These are phyloP conservation scores for Colletotrichum sp. DNA, from an alignment of 2,329 filamentous ascomycete species.

Conservation along the genomic window DNA sequence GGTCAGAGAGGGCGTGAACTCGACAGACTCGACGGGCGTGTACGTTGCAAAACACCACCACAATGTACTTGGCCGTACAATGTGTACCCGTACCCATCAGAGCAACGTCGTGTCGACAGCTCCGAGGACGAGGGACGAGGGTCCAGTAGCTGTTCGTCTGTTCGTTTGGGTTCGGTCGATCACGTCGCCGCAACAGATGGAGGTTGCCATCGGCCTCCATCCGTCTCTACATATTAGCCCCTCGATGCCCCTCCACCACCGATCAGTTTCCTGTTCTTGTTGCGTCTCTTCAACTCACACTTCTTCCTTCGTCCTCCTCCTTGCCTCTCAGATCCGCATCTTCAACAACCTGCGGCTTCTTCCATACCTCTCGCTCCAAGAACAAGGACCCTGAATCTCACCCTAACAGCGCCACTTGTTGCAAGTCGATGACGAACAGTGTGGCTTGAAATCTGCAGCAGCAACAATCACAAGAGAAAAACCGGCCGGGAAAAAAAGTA, in stretches of 20 bases:
- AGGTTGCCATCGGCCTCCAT: not conserved
- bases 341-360: not conserved
- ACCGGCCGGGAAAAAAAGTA: not conserved
- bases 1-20: not conserved
- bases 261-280: not conserved
- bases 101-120: constrained; percentile 1
- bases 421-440: constrained; percentile 17
- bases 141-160: not conserved
- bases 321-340: not conserved
- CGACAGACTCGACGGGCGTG: not conserved
- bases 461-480: constrained; percentile 3
- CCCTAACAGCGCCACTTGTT: not conserved
- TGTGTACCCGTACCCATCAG: not conserved
- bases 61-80: not conserved
- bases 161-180: constrained; percentile 6
- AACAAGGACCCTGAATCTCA: not conserved
- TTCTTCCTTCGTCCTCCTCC: not conserved
- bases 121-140: constrained; percentile 7
- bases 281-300: not conserved
- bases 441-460: constrained; percentile 10
- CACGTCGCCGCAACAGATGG: not conserved
- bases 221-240: constrained; percentile 17
- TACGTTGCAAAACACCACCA: not conserved
- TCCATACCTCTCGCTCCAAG: not conserved
- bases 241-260: constrained; percentile 7